These are phyloP conservation scores for Jaltomata sinuosa DNA, from an alignment of 257 asterid genomes.

Conservation along the genomic window DNA sequence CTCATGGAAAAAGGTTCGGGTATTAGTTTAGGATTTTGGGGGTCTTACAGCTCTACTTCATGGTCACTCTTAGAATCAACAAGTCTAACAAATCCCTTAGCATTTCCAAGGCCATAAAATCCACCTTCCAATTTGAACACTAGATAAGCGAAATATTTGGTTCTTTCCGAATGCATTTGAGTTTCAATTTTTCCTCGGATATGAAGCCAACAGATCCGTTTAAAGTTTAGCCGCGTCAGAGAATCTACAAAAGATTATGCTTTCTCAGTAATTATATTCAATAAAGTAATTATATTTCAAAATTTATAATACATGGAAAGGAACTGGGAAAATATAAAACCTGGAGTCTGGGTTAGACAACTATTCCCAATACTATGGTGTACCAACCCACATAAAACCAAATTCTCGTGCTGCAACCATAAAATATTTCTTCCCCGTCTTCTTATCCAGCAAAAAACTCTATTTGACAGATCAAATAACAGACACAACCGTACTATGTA, in stretches of 20 bases:
- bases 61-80: background rate
- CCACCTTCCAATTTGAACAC: constrained; percentile 27
- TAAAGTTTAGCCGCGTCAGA: constrained; percentile 8
- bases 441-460: too few relatives aligned
- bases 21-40: too few relatives aligned
- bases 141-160: constrained; percentile 6
- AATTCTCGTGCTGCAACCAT: too few relatives aligned
- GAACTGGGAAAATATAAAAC: too few relatives aligned
- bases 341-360: too few relatives aligned
- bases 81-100: constrained; percentile 16
- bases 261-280: background rate
- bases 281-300: background rate
- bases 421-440: too few relatives aligned
- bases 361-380: too few relatives aligned
- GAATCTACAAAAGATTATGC: constrained; percentile 3
- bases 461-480: too few relatives aligned
- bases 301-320: background rate
- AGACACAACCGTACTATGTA: too few relatives aligned
- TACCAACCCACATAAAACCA: too few relatives aligned
- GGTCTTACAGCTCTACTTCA: too few relatives aligned
- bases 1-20: too few relatives aligned
- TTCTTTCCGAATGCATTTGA: constrained; percentile 13
- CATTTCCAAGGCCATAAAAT: constrained; percentile 27
- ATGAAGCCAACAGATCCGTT: constrained; percentile 7
- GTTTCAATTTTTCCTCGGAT: background rate